Percentiles rank a stretch among this genome's conserved stretches.
Evolutionary conservation across 73 alveolate species (phyloP).

Genomic region (Tetrahymena borealis): DNA sequence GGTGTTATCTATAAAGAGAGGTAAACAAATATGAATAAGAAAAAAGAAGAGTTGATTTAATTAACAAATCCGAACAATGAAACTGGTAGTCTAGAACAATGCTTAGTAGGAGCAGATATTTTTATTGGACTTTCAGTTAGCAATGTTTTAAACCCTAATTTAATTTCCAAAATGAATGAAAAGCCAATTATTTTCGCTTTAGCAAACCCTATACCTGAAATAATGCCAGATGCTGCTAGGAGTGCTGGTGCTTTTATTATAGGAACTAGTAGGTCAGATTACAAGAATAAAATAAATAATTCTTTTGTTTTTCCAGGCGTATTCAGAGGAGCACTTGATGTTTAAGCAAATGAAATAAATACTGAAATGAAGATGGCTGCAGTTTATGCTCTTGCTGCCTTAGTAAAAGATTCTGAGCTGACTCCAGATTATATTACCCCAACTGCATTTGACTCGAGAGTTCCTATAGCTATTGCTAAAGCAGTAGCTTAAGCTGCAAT

Average conservation of each 20-base stretch:
- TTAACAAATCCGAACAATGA: too few relatives aligned
- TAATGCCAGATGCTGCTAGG: slow-evolving; percentile 49
- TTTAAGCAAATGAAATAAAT: slow-evolving; percentile 47
- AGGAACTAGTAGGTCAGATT: slow-evolving; percentile 60
- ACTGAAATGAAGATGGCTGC: slow-evolving; percentile 64
- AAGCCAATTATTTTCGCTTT: slow-evolving; percentile 71
- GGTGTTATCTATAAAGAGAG: slow-evolving; percentile 84
- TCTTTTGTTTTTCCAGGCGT: slow-evolving; percentile 56
- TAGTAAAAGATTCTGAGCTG: slow-evolving; percentile 20
- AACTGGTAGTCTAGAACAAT: too few relatives aligned
- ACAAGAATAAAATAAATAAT: slow-evolving; percentile 63
- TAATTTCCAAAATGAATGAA: slow-evolving; percentile 45
- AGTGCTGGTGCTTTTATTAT: slow-evolving; percentile 44
- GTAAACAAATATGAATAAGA: too few relatives aligned
- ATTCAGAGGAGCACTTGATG: slow-evolving; percentile 66
- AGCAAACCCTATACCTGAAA: slow-evolving; percentile 81
- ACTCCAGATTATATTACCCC: slow-evolving; percentile 52
- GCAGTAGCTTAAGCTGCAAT: slow-evolving; percentile 72
- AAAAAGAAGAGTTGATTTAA: too few relatives aligned
- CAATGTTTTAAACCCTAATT: too few relatives aligned
- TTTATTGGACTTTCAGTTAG: slow-evolving; percentile 61
- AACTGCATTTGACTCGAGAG: slow-evolving; percentile 45
- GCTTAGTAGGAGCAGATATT: slow-evolving; percentile 54
- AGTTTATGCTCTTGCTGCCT: slow-evolving; percentile 48
- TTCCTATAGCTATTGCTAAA: slow-evolving; percentile 41